Evolutionary conservation across 495 filamentous ascomycete genomes (phyloP), one percentile per base, ranked within the genome.

Genomic region (Podospora conica): DNA sequence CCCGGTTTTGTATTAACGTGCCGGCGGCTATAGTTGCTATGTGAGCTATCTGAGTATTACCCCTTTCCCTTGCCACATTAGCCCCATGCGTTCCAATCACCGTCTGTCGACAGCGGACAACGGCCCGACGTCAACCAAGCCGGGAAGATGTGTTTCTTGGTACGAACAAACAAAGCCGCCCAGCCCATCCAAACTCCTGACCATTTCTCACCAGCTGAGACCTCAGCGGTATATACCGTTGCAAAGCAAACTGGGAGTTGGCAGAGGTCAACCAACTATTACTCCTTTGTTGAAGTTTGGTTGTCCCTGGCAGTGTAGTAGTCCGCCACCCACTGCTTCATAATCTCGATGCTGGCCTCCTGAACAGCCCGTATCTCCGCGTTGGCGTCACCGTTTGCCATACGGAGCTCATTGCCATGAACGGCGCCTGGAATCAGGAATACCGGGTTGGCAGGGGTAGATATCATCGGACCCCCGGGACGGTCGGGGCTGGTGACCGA

Each of bases 401-500:
- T 60, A 9, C 76, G 53, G 4, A 85, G 70, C 68, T 86, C 84
- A 33, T 78, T 80, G 68, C 81, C 83, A 66, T 86, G 84, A 58
- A 81, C 80, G 0, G 78, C 84, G 8, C 79, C 80, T 0, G 81
- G 80, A 40, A 88, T 81, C 48, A 87, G 63, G 40, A 83, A 75
- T 11, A 87, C 73, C 8, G 85, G 84, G 7, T 75, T 79, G 9
- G 76, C 29, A 7, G 71, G 12, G 1, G 77, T 78, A 24, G 78
- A 81, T 55, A 68, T 21, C 7, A 86, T 70, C n/a, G 84, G 84
- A 0, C 86, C 86, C 9, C 81, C 82, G 1, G 84, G 83, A 3
- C 85, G 77, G 67, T 81, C 79, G 23, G 76, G 75, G 3, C 84
- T 84, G 0, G 80, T 83, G 1, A 88, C 78, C 10, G 78, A 79